Evolutionary conservation across 805 yeast genomes (phyloP).

Genomic region (Suhomyces emberorum): DNA sequence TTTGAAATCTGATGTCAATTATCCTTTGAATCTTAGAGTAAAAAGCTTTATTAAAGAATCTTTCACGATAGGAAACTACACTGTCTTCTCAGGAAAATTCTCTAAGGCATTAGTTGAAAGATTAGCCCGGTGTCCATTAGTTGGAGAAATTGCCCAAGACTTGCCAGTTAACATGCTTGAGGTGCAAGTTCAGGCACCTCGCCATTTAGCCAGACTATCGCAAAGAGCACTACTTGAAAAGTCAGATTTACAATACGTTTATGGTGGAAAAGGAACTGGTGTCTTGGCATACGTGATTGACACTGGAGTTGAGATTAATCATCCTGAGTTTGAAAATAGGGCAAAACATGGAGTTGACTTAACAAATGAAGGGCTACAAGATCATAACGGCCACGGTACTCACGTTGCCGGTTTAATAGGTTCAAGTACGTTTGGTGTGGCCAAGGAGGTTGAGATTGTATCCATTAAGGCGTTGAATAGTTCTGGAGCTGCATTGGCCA

Average conservation of each 20-base stretch:
- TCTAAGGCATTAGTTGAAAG: constrained; percentile 44
- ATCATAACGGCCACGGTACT: constrained; percentile 85
- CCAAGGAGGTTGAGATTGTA: constrained; percentile 57
- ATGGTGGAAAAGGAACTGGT: constrained; percentile 51
- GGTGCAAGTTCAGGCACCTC: constrained; percentile 49
- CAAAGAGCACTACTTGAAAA: constrained; percentile 33
- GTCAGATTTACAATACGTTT: constrained; percentile 41
- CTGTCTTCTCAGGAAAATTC: constrained; percentile 66
- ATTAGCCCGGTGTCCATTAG: constrained; percentile 56
- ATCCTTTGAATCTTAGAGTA: constrained; percentile 37
- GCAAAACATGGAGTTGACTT: constrained; percentile 59
- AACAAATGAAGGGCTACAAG: constrained; percentile 61
- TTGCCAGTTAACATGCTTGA: constrained; percentile 49
- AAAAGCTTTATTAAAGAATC: constrained; percentile 47
- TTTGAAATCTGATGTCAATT: constrained; percentile 41
- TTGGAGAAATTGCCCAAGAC: constrained; percentile 70
- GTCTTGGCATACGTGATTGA: constrained; percentile 79
- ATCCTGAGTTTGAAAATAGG: constrained; percentile 64
- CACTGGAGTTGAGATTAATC: constrained; percentile 68
- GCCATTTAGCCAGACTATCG: constrained; percentile 66
- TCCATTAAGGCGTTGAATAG: constrained; percentile 73
- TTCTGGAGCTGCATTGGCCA: constrained; percentile 67
- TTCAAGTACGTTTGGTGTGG: constrained; percentile 76
- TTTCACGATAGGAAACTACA: constrained; percentile 67
- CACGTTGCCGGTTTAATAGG: constrained; percentile 91